Base-by-base conservation (phyloP, 495 filamentous ascomycete genomes). In the Talaromyces thailandensis region DNA sequence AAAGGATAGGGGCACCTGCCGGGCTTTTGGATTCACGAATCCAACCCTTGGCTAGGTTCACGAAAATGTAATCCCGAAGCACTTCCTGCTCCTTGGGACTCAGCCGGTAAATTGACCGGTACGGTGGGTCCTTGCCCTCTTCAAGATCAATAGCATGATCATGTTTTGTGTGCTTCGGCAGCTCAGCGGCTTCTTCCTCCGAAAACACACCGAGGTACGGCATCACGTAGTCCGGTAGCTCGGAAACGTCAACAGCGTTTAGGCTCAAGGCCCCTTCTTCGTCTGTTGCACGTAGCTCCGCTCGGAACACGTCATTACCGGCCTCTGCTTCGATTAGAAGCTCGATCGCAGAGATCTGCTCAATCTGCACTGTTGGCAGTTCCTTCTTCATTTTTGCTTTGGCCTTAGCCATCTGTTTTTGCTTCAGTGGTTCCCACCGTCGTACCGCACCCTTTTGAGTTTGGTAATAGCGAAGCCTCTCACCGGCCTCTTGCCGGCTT, bases 71-170 rank as follows among this genome's bases (percentile, higher is more conserved):
- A 11, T 37, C 32, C 12, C 32, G 7, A 11, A 37, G 32, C 32
- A 37, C 32, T 37, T 37, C 32, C 7, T 8, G 11, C 12, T 37
- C 32, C 12, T 37, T 37, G 12, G 32, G 32, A 14, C 32, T 60
- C 14, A 63, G 28, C 23, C 23, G 6, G 59, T 64, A 64, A 1
- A 64, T 62, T 32, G 63, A 58, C 43, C 51, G 6, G 32, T 58
- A 55, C 35, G 59, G 43, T 8, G 63, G 58, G 23, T 37, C 31
- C 37, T 52, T 62, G 6, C 58, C 58, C 21, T 23, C 40, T 40
- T 62, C 58, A 53, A 64, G 21, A 29, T 62, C 60, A 28, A 64
- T 64, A 6, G 60, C 40, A 37, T 64, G 59, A 37, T 64, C 64
- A 29, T 29, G 23, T 16, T 25, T 21, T 2, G 55, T 37, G 31